Conservation (phyloP, 1,284 basidiomycete species). For the Rhodotorula glutinis region DNA sequence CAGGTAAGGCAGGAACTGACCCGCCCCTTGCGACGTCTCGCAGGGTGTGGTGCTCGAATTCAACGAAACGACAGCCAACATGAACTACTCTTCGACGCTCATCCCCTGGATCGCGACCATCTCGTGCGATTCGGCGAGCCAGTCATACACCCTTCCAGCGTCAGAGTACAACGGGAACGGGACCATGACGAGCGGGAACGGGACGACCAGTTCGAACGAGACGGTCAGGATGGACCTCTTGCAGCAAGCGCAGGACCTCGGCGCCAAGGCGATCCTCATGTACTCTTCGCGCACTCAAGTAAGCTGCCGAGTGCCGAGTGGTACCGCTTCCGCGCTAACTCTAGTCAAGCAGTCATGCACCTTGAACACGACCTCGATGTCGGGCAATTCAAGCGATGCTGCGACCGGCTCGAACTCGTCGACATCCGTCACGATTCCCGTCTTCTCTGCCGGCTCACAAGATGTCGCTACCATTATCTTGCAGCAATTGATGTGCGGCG, state of each 20-base stretch:
- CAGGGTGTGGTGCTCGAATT: slow-evolving; percentile 29
- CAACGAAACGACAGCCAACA: slow-evolving; percentile 18
- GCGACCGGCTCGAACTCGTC: not conserved
- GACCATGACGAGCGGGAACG: not conserved
- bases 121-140: slow-evolving; percentile 21
- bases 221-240: slow-evolving; percentile 5
- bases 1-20: not conserved
- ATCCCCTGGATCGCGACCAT: slow-evolving; percentile 30
- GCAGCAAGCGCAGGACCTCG: slow-evolving; percentile 11
- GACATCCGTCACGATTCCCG: slow-evolving; percentile 3
- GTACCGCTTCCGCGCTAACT: too few relatives aligned
- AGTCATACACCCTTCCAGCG: not conserved
- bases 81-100: not conserved
- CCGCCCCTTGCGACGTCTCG: too few relatives aligned
- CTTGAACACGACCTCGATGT: slow-evolving; percentile 6
- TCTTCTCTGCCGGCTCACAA: slow-evolving; percentile 9
- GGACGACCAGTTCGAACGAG: not conserved
- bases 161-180: slow-evolving; percentile 1
- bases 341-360: slow-evolving; percentile 17
- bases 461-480: not conserved
- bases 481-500: slow-evolving; percentile 14
- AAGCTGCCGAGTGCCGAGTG: not conserved
- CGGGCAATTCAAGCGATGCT: not conserved
- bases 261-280: slow-evolving; percentile 18
- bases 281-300: slow-evolving; percentile 25